Evolutionary conservation across 192 early-diverging fungal species (phyloP), one percentile per base, ranked within the genome.

Genomic region (Haplosporangium gracile): DNA sequence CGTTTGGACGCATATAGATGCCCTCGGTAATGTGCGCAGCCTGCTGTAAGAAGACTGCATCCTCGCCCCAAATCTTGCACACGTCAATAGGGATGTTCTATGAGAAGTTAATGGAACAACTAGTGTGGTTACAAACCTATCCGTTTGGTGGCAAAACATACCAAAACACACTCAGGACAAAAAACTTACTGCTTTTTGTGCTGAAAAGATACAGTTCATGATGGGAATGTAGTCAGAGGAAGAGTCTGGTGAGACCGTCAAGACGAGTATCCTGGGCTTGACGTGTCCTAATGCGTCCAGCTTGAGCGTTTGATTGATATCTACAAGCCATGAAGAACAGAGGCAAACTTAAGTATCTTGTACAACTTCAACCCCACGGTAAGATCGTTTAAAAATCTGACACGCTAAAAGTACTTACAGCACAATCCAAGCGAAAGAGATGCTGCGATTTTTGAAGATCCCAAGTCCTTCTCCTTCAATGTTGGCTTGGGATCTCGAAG

Each of bases 151-250:
- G 63, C 20, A 57, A 34, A 68, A 2, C 26, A 77, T 32, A n/a
- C 26, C 39, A 60, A 38, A 72, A 73, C 40, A 6, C 26, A 20
- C 47, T 15, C 2, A 71, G 15, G 43, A 65, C 24, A 18, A n/a
- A 6, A 63, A 42, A 88, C 91, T 80, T 90, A 94, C 96, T 55
- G 89, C 81, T 77, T 97, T 97, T 88, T 99, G 97, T 2, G 98
- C 98, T 0, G 97, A 95, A 90, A 99, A 99, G 49, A 99, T 98
- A 76, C 93, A 95, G 87, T 99, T 99, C 99, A 99, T 99, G 43
- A 98, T 93, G 5, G 97, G 91, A 70, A 99, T 97, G 78, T 99
- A 99, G 81, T 99, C 96, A 53, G 90, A 89, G 9, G 99, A 92
- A 2, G 93, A 89, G 81, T 99, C 99, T 2, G 94, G 94, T 0